These are phyloP conservation scores for Apiosordaria backusii DNA, from an alignment of 495 filamentous ascomycete species.

Conservation along the genomic window DNA sequence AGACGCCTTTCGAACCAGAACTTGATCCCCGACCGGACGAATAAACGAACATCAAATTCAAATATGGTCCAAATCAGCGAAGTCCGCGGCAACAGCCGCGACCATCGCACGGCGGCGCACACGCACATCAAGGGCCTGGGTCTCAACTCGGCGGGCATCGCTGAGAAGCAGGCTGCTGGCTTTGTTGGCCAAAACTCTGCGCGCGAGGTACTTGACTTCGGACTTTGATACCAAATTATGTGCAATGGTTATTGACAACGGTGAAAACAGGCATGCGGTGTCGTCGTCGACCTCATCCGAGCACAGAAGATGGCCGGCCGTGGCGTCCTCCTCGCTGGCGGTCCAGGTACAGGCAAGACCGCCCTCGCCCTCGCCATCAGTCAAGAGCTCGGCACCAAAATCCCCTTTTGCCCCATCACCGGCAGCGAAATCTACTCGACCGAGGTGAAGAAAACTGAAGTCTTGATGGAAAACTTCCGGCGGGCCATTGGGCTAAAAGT, in stretches of 20 bases:
- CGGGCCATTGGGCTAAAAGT: conserved; percentile 93
- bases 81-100: conserved; percentile 91
- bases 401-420: conserved; percentile 95
- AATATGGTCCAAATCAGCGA: conserved; percentile 91
- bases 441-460: conserved; percentile 98
- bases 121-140: conserved; percentile 96
- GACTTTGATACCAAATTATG: not conserved
- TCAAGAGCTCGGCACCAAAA: conserved; percentile 93
- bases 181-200: conserved; percentile 88
- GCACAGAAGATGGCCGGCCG: conserved; percentile 96
- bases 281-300: conserved; percentile 91
- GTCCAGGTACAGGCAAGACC: conserved; percentile 92
- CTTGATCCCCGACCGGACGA: not conserved
- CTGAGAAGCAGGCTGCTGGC: conserved; percentile 70
- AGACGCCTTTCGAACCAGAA: not conserved
- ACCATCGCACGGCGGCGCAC: conserved; percentile 92
- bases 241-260: not conserved
- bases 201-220: conserved; percentile 60
- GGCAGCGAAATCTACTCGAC: conserved; percentile 95
- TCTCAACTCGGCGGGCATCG: conserved; percentile 73
- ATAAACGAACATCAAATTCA: not conserved
- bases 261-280: conserved; percentile 66
- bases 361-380: conserved; percentile 90
- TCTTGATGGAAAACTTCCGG: conserved; percentile 97
- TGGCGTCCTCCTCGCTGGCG: conserved; percentile 88